phyloP scores from a whole-genome alignment of 805 yeast species.

The Ascoidea rubescens region DNA sequence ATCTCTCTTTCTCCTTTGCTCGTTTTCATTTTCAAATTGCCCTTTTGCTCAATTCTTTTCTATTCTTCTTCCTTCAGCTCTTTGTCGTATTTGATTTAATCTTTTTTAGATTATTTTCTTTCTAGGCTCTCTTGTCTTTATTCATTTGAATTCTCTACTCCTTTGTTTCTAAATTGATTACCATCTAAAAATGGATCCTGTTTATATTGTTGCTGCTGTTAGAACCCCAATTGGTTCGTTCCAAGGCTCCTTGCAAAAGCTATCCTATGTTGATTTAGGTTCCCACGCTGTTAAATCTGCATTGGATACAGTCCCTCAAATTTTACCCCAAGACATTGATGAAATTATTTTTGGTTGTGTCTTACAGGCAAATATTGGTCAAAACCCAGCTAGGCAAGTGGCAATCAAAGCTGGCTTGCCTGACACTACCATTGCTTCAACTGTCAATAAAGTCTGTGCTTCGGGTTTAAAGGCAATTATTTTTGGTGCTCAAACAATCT shows the following conservation, averaged over 20 bases:
- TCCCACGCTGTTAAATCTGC: conserved; percentile 88
- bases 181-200: conserved; percentile 22
- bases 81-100: neutral
- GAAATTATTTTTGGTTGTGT: conserved; percentile 92
- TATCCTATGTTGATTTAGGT: conserved; percentile 76
- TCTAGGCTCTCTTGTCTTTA: neutral
- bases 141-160: neutral
- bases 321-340: conserved; percentile 66
- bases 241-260: conserved; percentile 69
- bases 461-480: conserved; percentile 89
- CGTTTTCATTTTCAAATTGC: no score
- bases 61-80: no score
- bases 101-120: neutral
- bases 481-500: conserved; percentile 78
- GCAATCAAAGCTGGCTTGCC: conserved; percentile 83
- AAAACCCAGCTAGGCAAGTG: conserved; percentile 97
- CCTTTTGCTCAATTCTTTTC: no score
- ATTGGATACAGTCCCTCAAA: conserved; percentile 65
- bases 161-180: conserved; percentile 5
- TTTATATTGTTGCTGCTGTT: conserved; percentile 80
- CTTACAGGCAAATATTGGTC: conserved; percentile 86
- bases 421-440: conserved; percentile 68
- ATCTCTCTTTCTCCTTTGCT: no score
- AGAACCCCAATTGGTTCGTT: conserved; percentile 96
- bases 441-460: conserved; percentile 95